Base-by-base conservation (phyloP, 805 yeast genomes). In the Candida krabiensis region DNA sequence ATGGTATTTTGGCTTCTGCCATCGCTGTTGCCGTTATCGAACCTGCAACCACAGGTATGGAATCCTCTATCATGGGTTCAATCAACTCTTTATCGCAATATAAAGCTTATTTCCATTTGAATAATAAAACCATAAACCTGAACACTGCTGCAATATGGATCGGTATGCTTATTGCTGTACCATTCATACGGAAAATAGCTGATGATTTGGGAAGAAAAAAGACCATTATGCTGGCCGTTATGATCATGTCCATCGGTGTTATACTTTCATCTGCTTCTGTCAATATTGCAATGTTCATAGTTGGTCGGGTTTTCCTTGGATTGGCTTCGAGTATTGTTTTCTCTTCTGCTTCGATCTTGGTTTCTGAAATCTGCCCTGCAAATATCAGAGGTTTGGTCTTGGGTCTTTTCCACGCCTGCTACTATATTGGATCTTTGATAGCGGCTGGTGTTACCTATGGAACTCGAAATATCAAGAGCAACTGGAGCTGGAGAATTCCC, bases 171-270 rank as follows among this genome's bases (percentile, higher is more conserved):
- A 12, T 38, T 8, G 13, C 41, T 9, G 19, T 30, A 12, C 19
- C 25, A 12, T 17, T 35, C 9, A 37, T 38, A 7, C 37, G 28
- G 23, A 19, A 28, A 9, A 12, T 40, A 12, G 21, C 35, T 16
- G 50, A 46, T 30, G 30, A 40, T 16, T 51, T 66, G 32, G 88
- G 89, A 25, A 77, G 89, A 63, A 73, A 79, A 56, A 77, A 76
- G 21, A 51, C 74, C 40, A 71, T 80, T 26, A 49, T 73, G 17
- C 33, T 63, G 13, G 86, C 86, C 9, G 63, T 77, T 33, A 15
- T 64, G 12, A 63, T 79, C 35, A 75, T 82, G 47, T 62, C 72
- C 26, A 41, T 77, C 29, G 86, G 86, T 40, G 70, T 78, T 15
- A 49, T 70, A 27, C 58, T 81, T 17, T 80, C 80, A 37, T 55